Base-by-base conservation (phyloP, 2,329 filamentous ascomycete species). In the Podosphaera fusca region DNA sequence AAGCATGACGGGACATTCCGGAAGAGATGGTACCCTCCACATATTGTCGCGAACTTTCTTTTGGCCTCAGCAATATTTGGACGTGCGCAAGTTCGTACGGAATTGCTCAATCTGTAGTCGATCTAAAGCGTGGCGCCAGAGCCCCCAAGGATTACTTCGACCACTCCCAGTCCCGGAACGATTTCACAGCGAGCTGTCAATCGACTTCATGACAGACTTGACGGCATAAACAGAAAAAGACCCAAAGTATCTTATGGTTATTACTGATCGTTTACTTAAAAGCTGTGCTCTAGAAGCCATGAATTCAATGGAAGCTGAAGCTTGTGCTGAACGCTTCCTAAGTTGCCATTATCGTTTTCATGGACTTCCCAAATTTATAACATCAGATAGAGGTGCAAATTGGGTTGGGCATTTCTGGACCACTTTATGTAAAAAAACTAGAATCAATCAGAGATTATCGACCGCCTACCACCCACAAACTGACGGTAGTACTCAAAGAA, bases 321-420 rank as follows among this genome's bases (percentile, higher is more conserved):
- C 31, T 38, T 54, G 51, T n/a, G 34, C 34, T 21, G 51, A 54
- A 54, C 51, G 34, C 33, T 54, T 54, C 34, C n/a, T 54, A 30
- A 40, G 4, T 54, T 40, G n/a, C 29, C 51, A 54, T 40, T 54
- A 54, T 54, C 33, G 51, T 38, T 54, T 54, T 54, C 33, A 40
- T 54, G 51, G 51, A 5, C 38, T 40, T 54, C 51, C 34, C 29
- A 38, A 54, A n/a, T 36, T 54, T 54, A 38, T 40, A 54, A 54
- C 51, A 38, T 54, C 34, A 40, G 51, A 40, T 29, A 40, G 14
- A 40, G 51, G 51, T 2, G 51, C 33, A 38, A 54, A 38, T 54
- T 54, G 51, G 34, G 51, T 54, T 9, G 51, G 34, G 14, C 14
- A 54, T 54, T 54, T 54, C 34, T 54, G 51, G n/a, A 54, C 51